Evolutionary conservation across 331 rosid genomes (phyloP).

Genomic region (Prunus yedoensis): DNA sequence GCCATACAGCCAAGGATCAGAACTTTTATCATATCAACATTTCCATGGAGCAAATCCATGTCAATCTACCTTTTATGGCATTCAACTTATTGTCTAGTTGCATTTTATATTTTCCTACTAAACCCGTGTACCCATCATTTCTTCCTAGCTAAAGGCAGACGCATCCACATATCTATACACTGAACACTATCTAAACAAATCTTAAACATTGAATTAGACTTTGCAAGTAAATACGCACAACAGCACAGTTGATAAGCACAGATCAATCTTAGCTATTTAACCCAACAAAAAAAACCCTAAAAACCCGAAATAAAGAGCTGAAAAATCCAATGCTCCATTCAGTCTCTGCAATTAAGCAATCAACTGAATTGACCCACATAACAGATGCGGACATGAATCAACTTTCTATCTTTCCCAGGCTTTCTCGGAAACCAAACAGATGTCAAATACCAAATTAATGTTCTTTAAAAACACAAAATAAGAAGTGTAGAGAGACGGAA

Average conservation of each 20-base stretch:
- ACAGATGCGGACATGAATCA: slow-evolving; percentile 5
- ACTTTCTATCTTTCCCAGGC: background rate
- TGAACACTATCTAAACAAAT: background rate
- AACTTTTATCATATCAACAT: background rate
- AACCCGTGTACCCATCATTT: background rate
- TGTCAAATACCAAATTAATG: background rate
- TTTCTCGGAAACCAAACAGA: slow-evolving; percentile 13
- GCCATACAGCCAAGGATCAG: background rate
- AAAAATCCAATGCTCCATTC: background rate
- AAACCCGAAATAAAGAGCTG: background rate
- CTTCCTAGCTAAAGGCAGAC: background rate
- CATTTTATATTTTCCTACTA: background rate
- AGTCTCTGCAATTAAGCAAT: background rate
- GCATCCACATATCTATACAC: background rate
- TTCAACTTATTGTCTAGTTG: background rate
- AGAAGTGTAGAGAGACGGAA: background rate
- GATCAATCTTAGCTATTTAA: slow-evolving; percentile 12
- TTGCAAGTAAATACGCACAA: background rate
- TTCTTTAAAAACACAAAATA: too few relatives aligned
- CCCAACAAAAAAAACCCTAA: background rate
- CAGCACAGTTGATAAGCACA: background rate
- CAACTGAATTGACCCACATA: background rate
- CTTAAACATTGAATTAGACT: background rate
- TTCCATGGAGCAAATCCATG: background rate
- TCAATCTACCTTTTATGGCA: slow-evolving; percentile 2